These are phyloP conservation scores for Chlorella sp. DNA, from an alignment of 139 green algal genomes.

Conservation along the genomic window DNA sequence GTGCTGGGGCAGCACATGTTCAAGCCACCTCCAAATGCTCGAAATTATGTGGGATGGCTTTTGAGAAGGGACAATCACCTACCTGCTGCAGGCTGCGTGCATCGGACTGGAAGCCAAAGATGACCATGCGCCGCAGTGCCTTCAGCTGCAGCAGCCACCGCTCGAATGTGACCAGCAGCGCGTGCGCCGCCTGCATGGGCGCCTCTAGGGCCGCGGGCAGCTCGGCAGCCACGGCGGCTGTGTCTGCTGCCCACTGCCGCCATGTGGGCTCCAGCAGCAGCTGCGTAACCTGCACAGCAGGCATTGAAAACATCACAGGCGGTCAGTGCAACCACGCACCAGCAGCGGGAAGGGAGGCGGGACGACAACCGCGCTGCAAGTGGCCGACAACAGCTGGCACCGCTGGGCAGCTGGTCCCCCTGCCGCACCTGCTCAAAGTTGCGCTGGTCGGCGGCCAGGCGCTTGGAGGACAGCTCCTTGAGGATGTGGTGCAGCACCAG, in stretches of 20 bases:
- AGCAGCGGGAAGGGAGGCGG: too few relatives aligned
- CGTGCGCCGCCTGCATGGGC: slow-evolving; percentile 22
- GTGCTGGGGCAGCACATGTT: too few relatives aligned
- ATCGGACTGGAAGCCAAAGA: slow-evolving; percentile 85
- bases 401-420: too few relatives aligned
- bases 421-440: slow-evolving; percentile 84
- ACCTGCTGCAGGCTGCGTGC: slow-evolving; percentile 55
- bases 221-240: slow-evolving; percentile 49
- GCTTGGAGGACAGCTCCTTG: slow-evolving; percentile 96
- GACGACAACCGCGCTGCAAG: too few relatives aligned
- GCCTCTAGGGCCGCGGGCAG: slow-evolving; percentile 59
- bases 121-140: slow-evolving; percentile 82
- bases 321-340: background rate
- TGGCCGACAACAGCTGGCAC: too few relatives aligned
- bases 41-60: too few relatives aligned
- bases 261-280: slow-evolving; percentile 81
- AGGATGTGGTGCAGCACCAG: slow-evolving; percentile 93
- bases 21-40: too few relatives aligned
- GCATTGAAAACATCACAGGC: background rate
- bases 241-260: slow-evolving; percentile 80
- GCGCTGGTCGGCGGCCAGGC: slow-evolving; percentile 85
- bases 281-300: slow-evolving; percentile 60
- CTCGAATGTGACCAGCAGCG: slow-evolving; percentile 73
- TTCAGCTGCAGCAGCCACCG: slow-evolving; percentile 94
- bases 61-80: too few relatives aligned